Evolutionary conservation across 169 alveolate genomes (phyloP), one percentile per base, ranked within the genome.

Genomic region (Eimeria maxima): DNA sequence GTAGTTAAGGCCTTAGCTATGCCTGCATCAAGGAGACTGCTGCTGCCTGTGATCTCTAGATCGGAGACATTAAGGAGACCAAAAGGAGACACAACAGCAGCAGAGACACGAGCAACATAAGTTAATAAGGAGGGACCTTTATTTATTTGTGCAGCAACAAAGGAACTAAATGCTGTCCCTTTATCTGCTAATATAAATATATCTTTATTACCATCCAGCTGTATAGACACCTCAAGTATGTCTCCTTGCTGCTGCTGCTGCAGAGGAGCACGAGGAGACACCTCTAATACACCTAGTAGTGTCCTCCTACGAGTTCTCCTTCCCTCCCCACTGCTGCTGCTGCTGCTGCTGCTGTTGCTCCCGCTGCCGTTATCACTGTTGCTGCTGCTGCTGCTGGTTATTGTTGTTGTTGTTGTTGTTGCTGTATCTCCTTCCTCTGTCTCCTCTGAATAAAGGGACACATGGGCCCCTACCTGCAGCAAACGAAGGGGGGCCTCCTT

Each of bases 21-120:
- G 24, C 86, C 86, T 38, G 57, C 86, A n/a, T 74, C 86, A n/a
- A 74, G 86, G 57, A 74, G 44, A 13, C 50, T 74, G 86, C 55
- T 74, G 86, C n/a, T 27, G 55, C 86, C 86, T 3, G 29, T 8
- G 57, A 74, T 55, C 50, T 74, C 55, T 27, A 74, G 13, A 74
- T 38, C 86, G 55, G 42, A 29, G 86, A 74, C 86, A 20, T 7
- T 47, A 74, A 74, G 42, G 55, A 38, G 45, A 55, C 86, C 86
- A 29, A 74, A 74, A 42, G 86, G 86, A 74, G 86, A 74, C 86
- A 11, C 57, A 22, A 74, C 44, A 29, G 55, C 20, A 13, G 86
- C 86, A 11, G 86, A 27, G 44, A 74, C 50, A 18, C 33, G 8
- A 0, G 86, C 86, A 38, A 5, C 44, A 29, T 74, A 74, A 11